phyloP scores from a whole-genome alignment of 2,329 filamentous ascomycete genomes.

The Aspergillus sp. region DNA sequence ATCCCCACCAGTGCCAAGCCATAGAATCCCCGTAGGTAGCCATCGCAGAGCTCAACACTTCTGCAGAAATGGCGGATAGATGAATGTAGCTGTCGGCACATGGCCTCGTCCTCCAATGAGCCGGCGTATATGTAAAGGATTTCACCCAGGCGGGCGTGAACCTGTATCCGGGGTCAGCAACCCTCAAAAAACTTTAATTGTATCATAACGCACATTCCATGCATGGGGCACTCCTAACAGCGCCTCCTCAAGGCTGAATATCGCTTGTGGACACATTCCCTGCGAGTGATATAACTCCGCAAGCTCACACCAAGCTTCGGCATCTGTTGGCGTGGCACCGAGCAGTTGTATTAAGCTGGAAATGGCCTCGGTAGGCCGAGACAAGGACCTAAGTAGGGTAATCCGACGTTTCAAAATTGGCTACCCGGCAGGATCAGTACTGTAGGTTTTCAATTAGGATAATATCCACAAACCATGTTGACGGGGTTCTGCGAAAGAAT shows the following conservation, averaged over 20 bases:
- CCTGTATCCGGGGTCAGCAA: conserved; percentile 47
- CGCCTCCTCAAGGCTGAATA: conserved; percentile 89
- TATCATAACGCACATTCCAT: conserved; percentile 72
- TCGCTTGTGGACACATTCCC: conserved; percentile 76
- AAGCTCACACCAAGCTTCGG: conserved; percentile 90
- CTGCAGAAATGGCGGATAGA: conserved; percentile 83
- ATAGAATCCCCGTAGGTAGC: conserved; percentile 90
- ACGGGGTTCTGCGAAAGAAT: conserved; percentile 71
- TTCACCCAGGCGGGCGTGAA: conserved; percentile 85
- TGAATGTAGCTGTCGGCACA: conserved; percentile 60
- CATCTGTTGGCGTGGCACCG: conserved; percentile 82
- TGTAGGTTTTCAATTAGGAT: background rate
- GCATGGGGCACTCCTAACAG: conserved; percentile 83
- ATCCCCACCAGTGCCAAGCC: conserved; percentile 73
- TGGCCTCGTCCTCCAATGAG: conserved; percentile 36
- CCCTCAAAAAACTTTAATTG: background rate
- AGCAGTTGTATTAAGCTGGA: conserved; percentile 71
- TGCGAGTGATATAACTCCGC: conserved; percentile 81
- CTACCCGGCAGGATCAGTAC: conserved; percentile 48
- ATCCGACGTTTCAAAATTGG: conserved; percentile 82
- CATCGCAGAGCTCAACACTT: conserved; percentile 89
- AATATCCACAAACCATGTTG: conserved; percentile 66
- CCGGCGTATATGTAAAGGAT: conserved; percentile 67
- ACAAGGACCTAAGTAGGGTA: conserved; percentile 74
- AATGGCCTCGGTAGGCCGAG: conserved; percentile 70